Evolutionary conservation across 768 basidiomycete genomes (phyloP).

Genomic region (Asterophora lycoperdoides): DNA sequence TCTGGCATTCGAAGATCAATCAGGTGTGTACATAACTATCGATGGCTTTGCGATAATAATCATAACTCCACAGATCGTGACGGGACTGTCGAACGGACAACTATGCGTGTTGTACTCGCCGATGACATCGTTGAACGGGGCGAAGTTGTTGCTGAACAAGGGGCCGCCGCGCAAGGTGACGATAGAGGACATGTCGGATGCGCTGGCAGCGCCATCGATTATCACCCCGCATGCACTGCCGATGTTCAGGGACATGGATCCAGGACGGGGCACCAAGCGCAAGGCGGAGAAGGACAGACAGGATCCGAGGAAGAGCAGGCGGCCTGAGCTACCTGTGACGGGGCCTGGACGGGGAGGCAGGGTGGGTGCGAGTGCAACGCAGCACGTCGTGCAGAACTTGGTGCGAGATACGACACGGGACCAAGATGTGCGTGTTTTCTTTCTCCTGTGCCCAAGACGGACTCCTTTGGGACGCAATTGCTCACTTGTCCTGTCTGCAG

Average conservation of each 20-base stretch:
- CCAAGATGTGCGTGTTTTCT: slow-evolving; percentile 78
- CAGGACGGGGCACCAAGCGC: slow-evolving; percentile 74
- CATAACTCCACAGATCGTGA: slow-evolving; percentile 61
- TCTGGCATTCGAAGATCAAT: slow-evolving; percentile 98
- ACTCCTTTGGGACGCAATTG: background rate
- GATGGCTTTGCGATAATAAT: slow-evolving; percentile 4
- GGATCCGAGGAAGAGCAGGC: slow-evolving; percentile 88
- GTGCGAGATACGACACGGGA: slow-evolving; percentile 88
- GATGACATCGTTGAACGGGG: slow-evolving; percentile 83
- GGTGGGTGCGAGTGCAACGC: slow-evolving; percentile 94
- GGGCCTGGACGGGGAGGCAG: slow-evolving; percentile 93
- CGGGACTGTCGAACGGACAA: slow-evolving; percentile 83
- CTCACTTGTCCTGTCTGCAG: slow-evolving; percentile 41
- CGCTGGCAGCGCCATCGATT: slow-evolving; percentile 81
- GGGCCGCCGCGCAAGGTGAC: slow-evolving; percentile 80
- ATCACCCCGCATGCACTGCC: slow-evolving; percentile 89
- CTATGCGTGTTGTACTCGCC: slow-evolving; percentile 94
- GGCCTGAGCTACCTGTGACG: slow-evolving; percentile 88
- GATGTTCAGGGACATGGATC: slow-evolving; percentile 84
- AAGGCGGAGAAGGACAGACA: slow-evolving; percentile 84
- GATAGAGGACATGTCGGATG: slow-evolving; percentile 85
- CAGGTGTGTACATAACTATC: slow-evolving; percentile 52
- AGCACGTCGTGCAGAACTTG: slow-evolving; percentile 93
- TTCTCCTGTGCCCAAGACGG: slow-evolving; percentile 1
- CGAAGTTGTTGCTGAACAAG: slow-evolving; percentile 83